Conservation (phyloP, 257 asterid genomes). For the Ocimum tenuiflorum region DNA sequence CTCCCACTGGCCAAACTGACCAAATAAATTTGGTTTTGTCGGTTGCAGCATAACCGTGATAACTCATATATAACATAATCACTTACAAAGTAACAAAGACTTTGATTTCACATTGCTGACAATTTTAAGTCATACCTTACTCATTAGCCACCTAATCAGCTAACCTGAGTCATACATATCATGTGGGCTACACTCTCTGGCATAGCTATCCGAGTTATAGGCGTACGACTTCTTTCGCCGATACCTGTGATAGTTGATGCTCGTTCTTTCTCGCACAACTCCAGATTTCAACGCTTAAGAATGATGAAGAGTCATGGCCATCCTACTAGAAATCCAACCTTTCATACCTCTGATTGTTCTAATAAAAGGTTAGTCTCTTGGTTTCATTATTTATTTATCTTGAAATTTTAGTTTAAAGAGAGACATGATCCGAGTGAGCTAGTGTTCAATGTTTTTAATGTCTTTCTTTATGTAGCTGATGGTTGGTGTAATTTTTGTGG, state of each 20-base stretch:
- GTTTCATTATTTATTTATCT: not conserved
- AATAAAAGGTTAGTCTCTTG: conserved; percentile 32
- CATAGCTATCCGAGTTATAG: conserved; percentile 28
- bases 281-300: conserved; percentile 13
- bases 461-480: not conserved
- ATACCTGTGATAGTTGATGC: conserved; percentile 14
- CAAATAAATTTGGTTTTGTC: too few relatives aligned
- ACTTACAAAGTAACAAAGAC: too few relatives aligned
- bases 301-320: conserved; percentile 45
- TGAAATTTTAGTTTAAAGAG: too few relatives aligned
- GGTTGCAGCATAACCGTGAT: too few relatives aligned
- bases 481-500: conserved; percentile 8
- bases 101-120: too few relatives aligned
- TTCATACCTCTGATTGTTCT: conserved; percentile 39
- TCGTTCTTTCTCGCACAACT: conserved; percentile 15
- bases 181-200: conserved; percentile 20
- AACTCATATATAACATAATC: too few relatives aligned
- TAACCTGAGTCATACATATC: too few relatives aligned
- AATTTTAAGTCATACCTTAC: too few relatives aligned
- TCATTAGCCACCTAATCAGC: too few relatives aligned
- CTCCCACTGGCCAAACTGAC: too few relatives aligned
- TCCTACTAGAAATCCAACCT: conserved; percentile 24
- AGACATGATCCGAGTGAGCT: too few relatives aligned
- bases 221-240: conserved; percentile 25
- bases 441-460: too few relatives aligned